phyloP scores from a whole-genome alignment of 371 early-diverging fungal species.

The Mortierella sp. region DNA sequence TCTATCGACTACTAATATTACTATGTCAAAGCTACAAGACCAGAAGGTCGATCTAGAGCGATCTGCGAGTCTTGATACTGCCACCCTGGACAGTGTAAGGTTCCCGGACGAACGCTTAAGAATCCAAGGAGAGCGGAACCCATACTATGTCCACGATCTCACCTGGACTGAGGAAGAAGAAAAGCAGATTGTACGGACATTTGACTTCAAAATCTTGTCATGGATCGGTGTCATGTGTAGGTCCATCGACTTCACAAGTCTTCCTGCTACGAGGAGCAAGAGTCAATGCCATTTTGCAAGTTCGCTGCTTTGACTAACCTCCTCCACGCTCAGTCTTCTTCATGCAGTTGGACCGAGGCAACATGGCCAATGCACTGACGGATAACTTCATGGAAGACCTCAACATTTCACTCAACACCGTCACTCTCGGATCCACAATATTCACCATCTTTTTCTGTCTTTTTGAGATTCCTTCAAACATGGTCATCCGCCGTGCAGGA shows the following conservation, averaged over 20 bases:
- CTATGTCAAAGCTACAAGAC: slow-evolving; percentile 6
- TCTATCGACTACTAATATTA: too few species aligned
- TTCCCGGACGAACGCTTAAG: slow-evolving; percentile 23
- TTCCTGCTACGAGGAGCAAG: too few species aligned
- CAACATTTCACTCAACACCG: slow-evolving; percentile 51
- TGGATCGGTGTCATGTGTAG: slow-evolving; percentile 55
- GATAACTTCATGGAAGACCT: slow-evolving; percentile 58
- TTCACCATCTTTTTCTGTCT: slow-evolving; percentile 54
- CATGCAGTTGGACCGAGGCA: slow-evolving; percentile 55
- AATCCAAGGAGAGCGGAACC: slow-evolving; percentile 34
- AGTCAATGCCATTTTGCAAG: too few species aligned
- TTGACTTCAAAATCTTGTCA: slow-evolving; percentile 39
- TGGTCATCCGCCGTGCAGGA: slow-evolving; percentile 64
- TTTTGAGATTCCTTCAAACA: slow-evolving; percentile 60
- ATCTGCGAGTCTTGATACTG: slow-evolving; percentile 2
- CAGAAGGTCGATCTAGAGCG: slow-evolving; percentile 21
- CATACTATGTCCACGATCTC: slow-evolving; percentile 48
- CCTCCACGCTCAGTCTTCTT: slow-evolving; percentile 39
- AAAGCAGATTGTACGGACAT: slow-evolving; percentile 43
- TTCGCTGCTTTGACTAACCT: not conserved
- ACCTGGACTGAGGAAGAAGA: slow-evolving; percentile 55
- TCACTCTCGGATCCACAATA: slow-evolving; percentile 56
- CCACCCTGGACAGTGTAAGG: slow-evolving; percentile 9
- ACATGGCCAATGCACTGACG: slow-evolving; percentile 58
- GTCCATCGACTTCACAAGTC: too few species aligned